Conservation (phyloP, 1,284 basidiomycete species). For the Chiua sp. region DNA sequence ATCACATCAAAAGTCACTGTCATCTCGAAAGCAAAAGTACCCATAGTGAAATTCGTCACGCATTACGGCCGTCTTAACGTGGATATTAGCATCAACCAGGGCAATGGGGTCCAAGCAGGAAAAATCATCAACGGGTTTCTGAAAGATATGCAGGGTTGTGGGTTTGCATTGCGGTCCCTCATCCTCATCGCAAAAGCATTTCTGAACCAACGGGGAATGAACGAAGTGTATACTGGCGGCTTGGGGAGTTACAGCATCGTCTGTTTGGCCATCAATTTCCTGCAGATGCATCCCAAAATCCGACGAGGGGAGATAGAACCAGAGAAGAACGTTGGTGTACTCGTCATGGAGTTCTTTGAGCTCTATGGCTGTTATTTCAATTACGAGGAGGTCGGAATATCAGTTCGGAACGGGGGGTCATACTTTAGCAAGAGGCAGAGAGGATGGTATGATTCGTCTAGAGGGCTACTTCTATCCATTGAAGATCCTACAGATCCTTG, state of each 20-base stretch:
- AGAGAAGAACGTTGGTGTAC: slow-evolving; percentile 85
- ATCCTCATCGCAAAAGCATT: slow-evolving; percentile 92
- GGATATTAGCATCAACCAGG: slow-evolving; percentile 91
- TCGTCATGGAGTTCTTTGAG: slow-evolving; percentile 97
- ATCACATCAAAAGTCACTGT: slow-evolving; percentile 78
- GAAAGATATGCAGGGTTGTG: slow-evolving; percentile 60
- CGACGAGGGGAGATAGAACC: slow-evolving; percentile 89
- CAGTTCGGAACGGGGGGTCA: slow-evolving; percentile 81
- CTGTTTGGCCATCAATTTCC: slow-evolving; percentile 90
- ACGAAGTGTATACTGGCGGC: slow-evolving; percentile 96
- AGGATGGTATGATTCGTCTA: slow-evolving; percentile 77
- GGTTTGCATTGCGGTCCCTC: slow-evolving; percentile 74
- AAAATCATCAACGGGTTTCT: slow-evolving; percentile 86
- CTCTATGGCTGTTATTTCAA: slow-evolving; percentile 94
- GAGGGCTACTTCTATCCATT: slow-evolving; percentile 76
- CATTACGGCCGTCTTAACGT: slow-evolving; percentile 80
- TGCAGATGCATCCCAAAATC: slow-evolving; percentile 98
- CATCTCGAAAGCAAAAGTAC: slow-evolving; percentile 90
- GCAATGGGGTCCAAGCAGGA: slow-evolving; percentile 83
- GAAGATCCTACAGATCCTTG: slow-evolving; percentile 95
- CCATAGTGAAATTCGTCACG: slow-evolving; percentile 93
- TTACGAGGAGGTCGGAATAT: slow-evolving; percentile 91
- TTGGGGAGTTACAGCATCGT: slow-evolving; percentile 96
- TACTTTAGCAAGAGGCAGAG: slow-evolving; percentile 84
- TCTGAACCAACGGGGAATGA: slow-evolving; percentile 90